Percentiles rank a stretch among this genome's conserved stretches.
Conservation (phyloP, 2,329 filamentous ascomycete species). For the Ceratocystis colombiana region DNA sequence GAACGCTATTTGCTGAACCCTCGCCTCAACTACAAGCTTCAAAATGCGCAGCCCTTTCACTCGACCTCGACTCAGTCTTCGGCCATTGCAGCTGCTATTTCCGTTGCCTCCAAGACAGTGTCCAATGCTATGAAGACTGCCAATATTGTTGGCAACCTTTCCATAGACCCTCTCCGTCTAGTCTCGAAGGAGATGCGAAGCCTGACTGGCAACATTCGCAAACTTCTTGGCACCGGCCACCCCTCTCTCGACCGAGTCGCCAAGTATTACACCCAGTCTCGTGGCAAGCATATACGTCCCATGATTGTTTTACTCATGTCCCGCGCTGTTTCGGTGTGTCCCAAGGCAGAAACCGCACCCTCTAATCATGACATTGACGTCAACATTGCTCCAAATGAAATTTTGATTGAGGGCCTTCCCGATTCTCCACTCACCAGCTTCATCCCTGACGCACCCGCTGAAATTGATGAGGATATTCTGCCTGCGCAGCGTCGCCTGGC, state of each 20-base stretch:
- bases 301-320: slow-evolving; percentile 95
- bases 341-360: slow-evolving; percentile 40
- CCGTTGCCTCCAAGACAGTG: slow-evolving; percentile 60
- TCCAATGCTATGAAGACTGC: slow-evolving; percentile 54
- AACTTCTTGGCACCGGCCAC: slow-evolving; percentile 87
- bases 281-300: slow-evolving; percentile 93
- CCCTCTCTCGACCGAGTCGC: slow-evolving; percentile 88
- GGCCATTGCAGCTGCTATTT: slow-evolving; percentile 66
- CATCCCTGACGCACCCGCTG: slow-evolving; percentile 34
- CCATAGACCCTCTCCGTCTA: slow-evolving; percentile 75
- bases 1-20: slow-evolving; percentile 21
- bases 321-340: slow-evolving; percentile 71
- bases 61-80: slow-evolving; percentile 42
- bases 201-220: slow-evolving; percentile 82
- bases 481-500: slow-evolving; percentile 87
- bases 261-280: slow-evolving; percentile 94
- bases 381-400: slow-evolving; percentile 44
- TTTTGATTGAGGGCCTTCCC: slow-evolving; percentile 76
- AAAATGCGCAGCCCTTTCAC: slow-evolving; percentile 35
- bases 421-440: slow-evolving; percentile 35
- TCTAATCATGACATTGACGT: slow-evolving; percentile 42
- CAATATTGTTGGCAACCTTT: slow-evolving; percentile 51
- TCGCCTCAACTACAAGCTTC: slow-evolving; percentile 23
- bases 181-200: slow-evolving; percentile 97
- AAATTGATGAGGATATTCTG: slow-evolving; percentile 57